Evolutionary conservation across 306 rosid genomes (phyloP), one percentile per base, ranked within the genome.

Genomic region (Corylus avellana): DNA sequence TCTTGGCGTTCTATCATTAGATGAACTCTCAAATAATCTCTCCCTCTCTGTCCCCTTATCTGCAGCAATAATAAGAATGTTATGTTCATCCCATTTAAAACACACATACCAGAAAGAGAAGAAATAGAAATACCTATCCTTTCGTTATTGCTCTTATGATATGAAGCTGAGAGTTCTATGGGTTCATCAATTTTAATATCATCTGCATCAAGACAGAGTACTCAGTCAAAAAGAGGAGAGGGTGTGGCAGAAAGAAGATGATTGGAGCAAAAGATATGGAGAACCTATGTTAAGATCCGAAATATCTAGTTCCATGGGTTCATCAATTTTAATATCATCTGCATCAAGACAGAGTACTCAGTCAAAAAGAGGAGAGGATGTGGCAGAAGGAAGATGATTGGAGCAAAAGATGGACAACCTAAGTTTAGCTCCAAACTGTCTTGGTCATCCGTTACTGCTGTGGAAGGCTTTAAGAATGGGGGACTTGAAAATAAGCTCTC

Each of bases 401-500:
- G 77, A 75, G 84, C 84, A 78, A 70, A 20, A 74, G 48, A 74
- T 55, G 59, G 11, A 72, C 64, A 47, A 94, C 97, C 98, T 91
- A 92, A 72, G 81, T 91, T 79, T 80, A 92, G 86, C 72, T 87
- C 84, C 75, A 85, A 11, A 42, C 63, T 67, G 68, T 79, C 90
- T 79, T 72, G 86, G 72, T 35, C 80, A 85, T 87, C 87, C 37
- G 42, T 74, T 55, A 78, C 69, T 39, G 55, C 83, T 20, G 77
- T 62, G 64, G 87, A 85, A 79, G 94, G 82, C 86, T 94, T 94
- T 75, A 91, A 85, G 89, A 92, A 94, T 12, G 94, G 98, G 72
- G 97, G 98, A 84, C 44, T 77, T 78, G 97, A 89, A 88, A 88
- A 94, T 63, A 92, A 77, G 80, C 79, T 88, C 78, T 89, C 91